These are phyloP conservation scores for Plicaturopsis crispa DNA, from an alignment of 768 basidiomycete species.

Conservation along the genomic window DNA sequence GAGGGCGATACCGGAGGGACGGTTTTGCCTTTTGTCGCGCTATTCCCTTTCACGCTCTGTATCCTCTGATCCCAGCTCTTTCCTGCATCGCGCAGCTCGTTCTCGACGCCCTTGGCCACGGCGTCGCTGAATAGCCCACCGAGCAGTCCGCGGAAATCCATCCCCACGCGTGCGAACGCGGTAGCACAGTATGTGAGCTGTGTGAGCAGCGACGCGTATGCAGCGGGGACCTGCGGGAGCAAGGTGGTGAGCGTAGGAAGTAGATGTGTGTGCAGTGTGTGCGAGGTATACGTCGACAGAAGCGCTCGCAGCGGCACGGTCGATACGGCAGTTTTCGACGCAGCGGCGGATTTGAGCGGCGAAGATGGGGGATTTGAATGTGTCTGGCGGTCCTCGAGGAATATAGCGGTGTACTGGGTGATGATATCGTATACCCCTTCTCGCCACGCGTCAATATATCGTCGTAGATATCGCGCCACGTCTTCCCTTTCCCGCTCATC, in stretches of 20 bases:
- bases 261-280: slow-evolving; percentile 56
- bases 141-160: slow-evolving; percentile 77
- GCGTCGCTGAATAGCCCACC: slow-evolving; percentile 60
- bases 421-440: slow-evolving; percentile 91
- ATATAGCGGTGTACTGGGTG: slow-evolving; percentile 84
- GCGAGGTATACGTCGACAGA: slow-evolving; percentile 57
- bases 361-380: slow-evolving; percentile 11
- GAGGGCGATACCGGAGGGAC: too few species aligned
- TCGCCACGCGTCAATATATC: slow-evolving; percentile 85
- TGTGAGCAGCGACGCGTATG: slow-evolving; percentile 79
- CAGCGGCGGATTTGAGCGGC: neutral
- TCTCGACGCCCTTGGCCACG: slow-evolving; percentile 47
- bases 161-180: slow-evolving; percentile 86
- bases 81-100: slow-evolving; percentile 38
- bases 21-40: too few species aligned
- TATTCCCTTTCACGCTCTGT: slow-evolving; percentile 1
- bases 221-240: slow-evolving; percentile 53
- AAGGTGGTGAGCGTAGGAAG: slow-evolving; percentile 56
- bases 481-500: slow-evolving; percentile 64
- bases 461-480: slow-evolving; percentile 70
- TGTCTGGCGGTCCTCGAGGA: slow-evolving; percentile 39
- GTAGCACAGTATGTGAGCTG: slow-evolving; percentile 91
- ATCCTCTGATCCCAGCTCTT: slow-evolving; percentile 25
- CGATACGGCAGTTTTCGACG: slow-evolving; percentile 6
- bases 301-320: slow-evolving; percentile 22